Evolutionary conservation across 2,329 filamentous ascomycete genomes (phyloP).

Genomic region (Fusarium papillatum): DNA sequence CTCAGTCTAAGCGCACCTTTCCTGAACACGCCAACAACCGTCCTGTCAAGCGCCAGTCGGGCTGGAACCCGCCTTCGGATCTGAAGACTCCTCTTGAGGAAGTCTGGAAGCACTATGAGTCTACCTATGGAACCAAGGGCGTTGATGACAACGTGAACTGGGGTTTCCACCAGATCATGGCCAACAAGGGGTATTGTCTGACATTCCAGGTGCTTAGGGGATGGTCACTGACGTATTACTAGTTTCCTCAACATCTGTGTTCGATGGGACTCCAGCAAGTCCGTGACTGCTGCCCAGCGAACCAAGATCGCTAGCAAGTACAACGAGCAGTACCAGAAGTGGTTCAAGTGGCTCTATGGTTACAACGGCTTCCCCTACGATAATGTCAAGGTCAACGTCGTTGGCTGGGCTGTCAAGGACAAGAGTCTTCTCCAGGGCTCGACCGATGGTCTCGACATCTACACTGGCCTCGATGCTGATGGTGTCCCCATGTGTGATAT

Average conservation of each 20-base stretch:
- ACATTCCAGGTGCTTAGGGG: no score
- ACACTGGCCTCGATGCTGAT: slow-evolving; percentile 54
- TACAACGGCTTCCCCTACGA: slow-evolving; percentile 58
- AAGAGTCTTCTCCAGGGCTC: slow-evolving; percentile 52
- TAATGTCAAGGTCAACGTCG: slow-evolving; percentile 53
- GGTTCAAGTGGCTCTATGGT: slow-evolving; percentile 57
- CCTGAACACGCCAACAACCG: slow-evolving; percentile 18
- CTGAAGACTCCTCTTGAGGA: slow-evolving; percentile 24
- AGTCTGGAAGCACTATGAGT: slow-evolving; percentile 33
- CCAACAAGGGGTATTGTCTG: slow-evolving; percentile 47
- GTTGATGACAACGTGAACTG: slow-evolving; percentile 44
- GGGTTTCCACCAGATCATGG: slow-evolving; percentile 49
- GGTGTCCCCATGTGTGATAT: slow-evolving; percentile 55
- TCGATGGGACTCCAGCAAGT: slow-evolving; percentile 56
- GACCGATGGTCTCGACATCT: slow-evolving; percentile 52
- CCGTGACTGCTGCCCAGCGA: slow-evolving; percentile 53
- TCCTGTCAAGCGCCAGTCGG: slow-evolving; percentile 31
- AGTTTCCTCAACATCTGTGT: slow-evolving; percentile 50
- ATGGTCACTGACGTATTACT: neutral
- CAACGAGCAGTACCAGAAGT: slow-evolving; percentile 54
- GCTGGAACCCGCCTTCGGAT: slow-evolving; percentile 33
- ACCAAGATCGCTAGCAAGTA: slow-evolving; percentile 51
- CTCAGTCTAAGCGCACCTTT: slow-evolving; percentile 4
- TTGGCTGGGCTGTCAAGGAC: slow-evolving; percentile 58
- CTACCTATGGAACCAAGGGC: slow-evolving; percentile 27